phyloP scores from a whole-genome alignment of 139 green algal species.

The Edaphochlamys debaryana region DNA sequence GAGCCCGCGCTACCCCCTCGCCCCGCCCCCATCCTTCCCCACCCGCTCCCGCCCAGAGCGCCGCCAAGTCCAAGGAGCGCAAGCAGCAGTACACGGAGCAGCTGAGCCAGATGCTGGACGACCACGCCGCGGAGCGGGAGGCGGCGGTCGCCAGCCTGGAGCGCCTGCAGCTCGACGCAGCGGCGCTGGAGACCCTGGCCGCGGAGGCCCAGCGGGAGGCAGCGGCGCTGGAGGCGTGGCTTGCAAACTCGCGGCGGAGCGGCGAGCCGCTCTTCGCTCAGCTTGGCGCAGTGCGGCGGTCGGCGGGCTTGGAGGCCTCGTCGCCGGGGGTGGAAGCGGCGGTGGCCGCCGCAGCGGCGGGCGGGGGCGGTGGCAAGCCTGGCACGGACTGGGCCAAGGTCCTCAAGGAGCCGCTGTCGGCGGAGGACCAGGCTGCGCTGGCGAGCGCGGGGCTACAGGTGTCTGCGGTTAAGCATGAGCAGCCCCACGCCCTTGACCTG shows the following conservation, averaged over 20 bases:
- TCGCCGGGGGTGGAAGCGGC: neutral
- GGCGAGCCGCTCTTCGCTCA: neutral
- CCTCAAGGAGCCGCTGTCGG: neutral
- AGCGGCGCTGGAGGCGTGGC: neutral
- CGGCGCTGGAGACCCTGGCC: neutral
- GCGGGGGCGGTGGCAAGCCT: neutral
- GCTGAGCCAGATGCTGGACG: constrained; percentile 51
- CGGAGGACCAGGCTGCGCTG: neutral
- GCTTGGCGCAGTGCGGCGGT: constrained; percentile 1
- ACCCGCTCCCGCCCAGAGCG: constrained; percentile 30
- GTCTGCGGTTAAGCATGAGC: neutral
- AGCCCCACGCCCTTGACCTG: neutral
- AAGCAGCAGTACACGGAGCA: constrained; percentile 66
- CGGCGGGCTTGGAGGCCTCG: neutral
- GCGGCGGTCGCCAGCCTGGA: neutral
- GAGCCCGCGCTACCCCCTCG: too few relatives aligned
- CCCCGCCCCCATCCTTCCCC: neutral
- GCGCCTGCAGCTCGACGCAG: constrained; percentile 6
- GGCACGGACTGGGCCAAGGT: neutral
- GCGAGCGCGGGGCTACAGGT: neutral
- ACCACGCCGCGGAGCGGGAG: neutral
- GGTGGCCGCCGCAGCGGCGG: neutral
- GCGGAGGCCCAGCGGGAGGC: neutral
- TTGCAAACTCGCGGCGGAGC: neutral
- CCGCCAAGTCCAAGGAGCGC: constrained; percentile 61